Conservation (phyloP, 345 rosid species). For the Citrus australasica region DNA sequence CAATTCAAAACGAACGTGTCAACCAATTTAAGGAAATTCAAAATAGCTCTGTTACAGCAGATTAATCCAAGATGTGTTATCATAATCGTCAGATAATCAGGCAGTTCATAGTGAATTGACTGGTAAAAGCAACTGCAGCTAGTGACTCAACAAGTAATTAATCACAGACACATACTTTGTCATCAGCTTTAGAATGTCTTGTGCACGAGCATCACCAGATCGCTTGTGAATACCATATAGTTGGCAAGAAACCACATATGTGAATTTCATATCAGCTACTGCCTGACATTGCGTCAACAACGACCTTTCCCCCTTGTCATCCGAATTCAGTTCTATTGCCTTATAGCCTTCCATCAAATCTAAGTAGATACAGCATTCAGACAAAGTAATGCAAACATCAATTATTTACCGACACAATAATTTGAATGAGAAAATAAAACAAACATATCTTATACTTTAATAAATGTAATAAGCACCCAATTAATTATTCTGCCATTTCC, state of each 20-base stretch:
- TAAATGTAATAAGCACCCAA: background rate
- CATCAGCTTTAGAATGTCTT: conserved; percentile 88
- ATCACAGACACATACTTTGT: conserved; percentile 44
- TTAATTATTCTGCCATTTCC: background rate
- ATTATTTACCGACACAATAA: background rate
- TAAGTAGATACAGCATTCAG: conserved; percentile 29
- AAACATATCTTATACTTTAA: too few relatives aligned
- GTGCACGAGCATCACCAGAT: conserved; percentile 80
- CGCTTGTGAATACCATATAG: conserved; percentile 92
- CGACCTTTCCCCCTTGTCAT: conserved; percentile 78
- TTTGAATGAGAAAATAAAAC: background rate
- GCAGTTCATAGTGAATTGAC: conserved; percentile 17
- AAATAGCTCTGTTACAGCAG: background rate
- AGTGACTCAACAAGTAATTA: conserved; percentile 1
- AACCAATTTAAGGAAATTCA: conserved; percentile 11
- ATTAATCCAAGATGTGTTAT: conserved; percentile 26
- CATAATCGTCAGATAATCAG: conserved; percentile 76
- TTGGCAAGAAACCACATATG: conserved; percentile 96
- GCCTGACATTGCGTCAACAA: conserved; percentile 93
- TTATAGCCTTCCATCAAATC: conserved; percentile 98
- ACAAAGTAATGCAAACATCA: conserved; percentile 20
- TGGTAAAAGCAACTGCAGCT: conserved; percentile 9
- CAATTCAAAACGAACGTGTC: conserved; percentile 15
- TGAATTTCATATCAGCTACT: conserved; percentile 95
- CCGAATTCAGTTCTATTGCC: conserved; percentile 73